Conservation (phyloP, 345 rosid genomes). For the Gossypium mustelinum region DNA sequence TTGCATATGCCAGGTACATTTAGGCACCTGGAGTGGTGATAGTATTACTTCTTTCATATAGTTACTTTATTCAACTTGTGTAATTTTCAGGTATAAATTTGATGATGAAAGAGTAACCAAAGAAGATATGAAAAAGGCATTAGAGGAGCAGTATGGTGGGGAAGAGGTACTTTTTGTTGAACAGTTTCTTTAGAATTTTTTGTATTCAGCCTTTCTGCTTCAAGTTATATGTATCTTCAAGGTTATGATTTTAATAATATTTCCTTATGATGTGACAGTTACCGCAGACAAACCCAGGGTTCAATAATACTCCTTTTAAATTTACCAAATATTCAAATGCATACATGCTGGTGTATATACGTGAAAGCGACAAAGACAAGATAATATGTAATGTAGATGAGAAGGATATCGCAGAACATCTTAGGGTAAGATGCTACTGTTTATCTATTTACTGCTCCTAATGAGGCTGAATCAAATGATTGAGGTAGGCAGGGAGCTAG, state of each 20-base stretch:
- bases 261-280: slow-evolving; percentile 46
- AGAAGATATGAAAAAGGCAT: slow-evolving; percentile 83
- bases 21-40: neutral
- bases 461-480: neutral
- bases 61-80: neutral
- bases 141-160: slow-evolving; percentile 99
- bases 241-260: slow-evolving; percentile 21
- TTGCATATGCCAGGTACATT: neutral
- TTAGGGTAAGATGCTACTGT: slow-evolving; percentile 59
- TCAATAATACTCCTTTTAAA: slow-evolving; percentile 83
- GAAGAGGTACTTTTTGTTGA: slow-evolving; percentile 61
- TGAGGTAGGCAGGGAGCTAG: neutral
- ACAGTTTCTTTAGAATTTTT: neutral
- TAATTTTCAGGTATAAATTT: slow-evolving; percentile 73
- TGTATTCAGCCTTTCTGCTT: slow-evolving; percentile 3
- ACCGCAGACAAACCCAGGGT: slow-evolving; percentile 87
- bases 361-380: slow-evolving; percentile 94
- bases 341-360: slow-evolving; percentile 97
- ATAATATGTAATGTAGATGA: slow-evolving; percentile 95
- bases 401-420: slow-evolving; percentile 91
- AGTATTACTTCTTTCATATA: neutral
- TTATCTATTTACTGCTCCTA: neutral
- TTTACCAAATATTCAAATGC: slow-evolving; percentile 95
- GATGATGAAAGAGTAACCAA: slow-evolving; percentile 97
- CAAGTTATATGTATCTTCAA: neutral